Base-by-base conservation (phyloP, 108 stramenopile genomes). In the Fragilariopsis cylindrus region DNA sequence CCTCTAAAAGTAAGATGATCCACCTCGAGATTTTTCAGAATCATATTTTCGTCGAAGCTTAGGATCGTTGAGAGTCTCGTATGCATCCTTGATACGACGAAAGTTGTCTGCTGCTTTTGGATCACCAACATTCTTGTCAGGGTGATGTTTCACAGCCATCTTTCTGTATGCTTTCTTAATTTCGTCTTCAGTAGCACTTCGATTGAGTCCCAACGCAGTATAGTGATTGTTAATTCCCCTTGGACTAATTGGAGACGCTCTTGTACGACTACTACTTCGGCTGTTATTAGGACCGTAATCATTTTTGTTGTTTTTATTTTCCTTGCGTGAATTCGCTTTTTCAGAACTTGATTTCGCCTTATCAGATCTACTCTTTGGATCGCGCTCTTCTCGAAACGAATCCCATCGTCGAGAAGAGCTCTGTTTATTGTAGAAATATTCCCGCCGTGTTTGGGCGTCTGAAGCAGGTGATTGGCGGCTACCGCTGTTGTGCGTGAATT, bases 81-180 rank as follows among this genome's bases (percentile, higher is more conserved):
- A 92, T 21, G 95, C 95, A 52, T 83, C 54, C 74, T 88, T 82
- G 41, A 91, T 70, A 40, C 88, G 81, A 30, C 89, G 83, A 76
- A 96, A 96, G 15, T 82, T 78, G 39, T 93, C 92, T 2, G 77
- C 86, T 49, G 91, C 92, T 16, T 85, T 82, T 15, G 80, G 49
- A 41, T 90, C 89, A 7, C 40, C 44, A 6, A 58, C 53, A 57
- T 79, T 79, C 48, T 83, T 83, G 66, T 83, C 82, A 1, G 82
- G 82, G 43, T 83, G 82, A 60, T 76, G 76, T 52, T 72, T 83
- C 70, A 82, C 74, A 47, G 84, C 86, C 19, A 78, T 62, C 63
- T 85, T 90, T 46, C 85, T 84, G 70, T 90, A 92, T 5, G 91
- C 85, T 66, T 88, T 92, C 78, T 91, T 92, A 43, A 96, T 90